These are phyloP conservation scores for Inga leiocalycina DNA, from an alignment of 306 rosid species.

Conservation along the genomic window DNA sequence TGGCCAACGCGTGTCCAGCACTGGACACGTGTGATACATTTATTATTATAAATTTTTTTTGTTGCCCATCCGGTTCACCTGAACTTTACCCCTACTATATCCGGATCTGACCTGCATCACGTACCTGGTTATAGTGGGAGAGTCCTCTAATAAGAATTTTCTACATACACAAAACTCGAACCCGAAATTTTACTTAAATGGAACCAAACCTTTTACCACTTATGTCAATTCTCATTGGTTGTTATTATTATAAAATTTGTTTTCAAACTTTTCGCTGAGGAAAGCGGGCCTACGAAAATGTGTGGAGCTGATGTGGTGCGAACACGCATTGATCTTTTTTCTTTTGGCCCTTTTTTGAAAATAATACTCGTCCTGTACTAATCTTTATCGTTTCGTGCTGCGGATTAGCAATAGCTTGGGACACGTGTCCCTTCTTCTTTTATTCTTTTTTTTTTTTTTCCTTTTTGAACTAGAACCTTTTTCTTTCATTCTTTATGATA, in stretches of 20 bases:
- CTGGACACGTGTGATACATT: slow-evolving; percentile 15
- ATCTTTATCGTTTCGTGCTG: not conserved
- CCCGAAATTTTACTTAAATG: no score
- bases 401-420: slow-evolving; percentile 20
- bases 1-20: slow-evolving; percentile 31
- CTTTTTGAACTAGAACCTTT: not conserved
- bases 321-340: slow-evolving; percentile 8
- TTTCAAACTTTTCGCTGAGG: slow-evolving; percentile 20
- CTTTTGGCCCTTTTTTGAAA: not conserved
- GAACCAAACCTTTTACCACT: no score
- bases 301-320: slow-evolving; percentile 36
- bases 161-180: no score
- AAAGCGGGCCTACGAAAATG: slow-evolving; percentile 9
- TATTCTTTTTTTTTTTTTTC: not conserved
- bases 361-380: not conserved
- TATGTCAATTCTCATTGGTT: no score
- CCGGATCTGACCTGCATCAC: accelerated
- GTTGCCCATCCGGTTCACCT: no score
- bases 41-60: not conserved
- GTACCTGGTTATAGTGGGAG: no score
- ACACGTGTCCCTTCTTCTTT: slow-evolving; percentile 2
- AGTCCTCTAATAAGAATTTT: no score
- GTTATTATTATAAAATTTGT: not conserved
- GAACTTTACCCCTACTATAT: no score
- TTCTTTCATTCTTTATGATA: not conserved